These are phyloP conservation scores for Cystofilobasidium capitatum DNA, from an alignment of 768 basidiomycete genomes.

Conservation along the genomic window DNA sequence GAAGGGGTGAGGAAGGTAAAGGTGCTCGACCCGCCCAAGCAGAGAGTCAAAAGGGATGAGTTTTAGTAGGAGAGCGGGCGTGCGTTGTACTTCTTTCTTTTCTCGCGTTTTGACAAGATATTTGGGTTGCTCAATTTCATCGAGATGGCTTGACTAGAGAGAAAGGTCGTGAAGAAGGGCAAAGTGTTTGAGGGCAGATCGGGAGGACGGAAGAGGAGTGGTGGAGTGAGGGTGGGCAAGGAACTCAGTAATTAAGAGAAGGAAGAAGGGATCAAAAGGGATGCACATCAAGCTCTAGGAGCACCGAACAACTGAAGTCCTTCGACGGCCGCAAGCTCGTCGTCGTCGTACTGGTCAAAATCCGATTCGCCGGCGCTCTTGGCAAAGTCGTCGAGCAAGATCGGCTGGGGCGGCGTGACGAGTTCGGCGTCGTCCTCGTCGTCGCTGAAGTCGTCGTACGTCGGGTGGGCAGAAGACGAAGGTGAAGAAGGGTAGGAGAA, in stretches of 20 bases:
- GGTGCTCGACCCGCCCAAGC: slow-evolving; percentile 2
- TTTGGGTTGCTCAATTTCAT: too few relatives aligned
- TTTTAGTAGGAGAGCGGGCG: not conserved
- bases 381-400: slow-evolving; percentile 2
- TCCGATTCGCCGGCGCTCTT: slow-evolving; percentile 6
- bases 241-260: not conserved
- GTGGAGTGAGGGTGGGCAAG: not conserved
- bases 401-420: slow-evolving; percentile 6
- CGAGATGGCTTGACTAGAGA: too few relatives aligned
- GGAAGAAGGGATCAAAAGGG: not conserved
- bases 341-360: not conserved
- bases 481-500: not conserved
- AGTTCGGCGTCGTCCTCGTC: not conserved
- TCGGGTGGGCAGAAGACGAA: not conserved
- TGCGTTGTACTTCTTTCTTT: too few relatives aligned
- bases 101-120: too few relatives aligned
- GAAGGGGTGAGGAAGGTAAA: slow-evolving; percentile 1
- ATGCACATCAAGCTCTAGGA: not conserved
- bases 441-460: not conserved
- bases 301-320: not conserved
- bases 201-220: not conserved
- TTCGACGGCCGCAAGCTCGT: not conserved
- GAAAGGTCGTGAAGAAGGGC: too few relatives aligned
- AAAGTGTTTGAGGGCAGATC: not conserved
- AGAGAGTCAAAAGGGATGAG: slow-evolving; percentile 7